A percentile compares a stretch with the other conserved stretches of the same genome.
These are phyloP conservation scores for Candida morakotiae DNA, from an alignment of 805 yeast species.

Conservation along the genomic window DNA sequence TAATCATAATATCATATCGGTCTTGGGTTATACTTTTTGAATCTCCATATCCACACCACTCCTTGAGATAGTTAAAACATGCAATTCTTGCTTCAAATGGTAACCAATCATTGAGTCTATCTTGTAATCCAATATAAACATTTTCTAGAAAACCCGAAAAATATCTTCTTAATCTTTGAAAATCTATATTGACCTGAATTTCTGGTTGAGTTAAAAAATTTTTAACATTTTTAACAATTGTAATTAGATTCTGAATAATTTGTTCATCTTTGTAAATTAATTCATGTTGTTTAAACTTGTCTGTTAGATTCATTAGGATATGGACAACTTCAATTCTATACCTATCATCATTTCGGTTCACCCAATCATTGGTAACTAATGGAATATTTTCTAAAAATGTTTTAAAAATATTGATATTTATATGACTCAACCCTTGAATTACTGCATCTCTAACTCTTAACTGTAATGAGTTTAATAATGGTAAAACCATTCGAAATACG, in stretches of 20 bases:
- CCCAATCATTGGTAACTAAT: slow-evolving; percentile 48
- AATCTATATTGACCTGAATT: slow-evolving; percentile 63
- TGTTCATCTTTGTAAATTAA: slow-evolving; percentile 59
- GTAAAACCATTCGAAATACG: slow-evolving; percentile 82
- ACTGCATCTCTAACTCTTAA: slow-evolving; percentile 76
- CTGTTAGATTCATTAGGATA: slow-evolving; percentile 63
- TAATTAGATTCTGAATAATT: slow-evolving; percentile 60
- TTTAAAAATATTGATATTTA: slow-evolving; percentile 83
- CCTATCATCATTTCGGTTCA: slow-evolving; percentile 39
- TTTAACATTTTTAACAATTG: slow-evolving; percentile 60
- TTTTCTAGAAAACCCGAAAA: slow-evolving; percentile 80
- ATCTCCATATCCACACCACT: slow-evolving; percentile 93
- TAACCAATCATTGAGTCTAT: slow-evolving; percentile 50
- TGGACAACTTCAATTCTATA: slow-evolving; percentile 76
- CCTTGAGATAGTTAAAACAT: slow-evolving; percentile 77
- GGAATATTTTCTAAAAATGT: slow-evolving; percentile 77
- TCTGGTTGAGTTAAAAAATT: slow-evolving; percentile 50
- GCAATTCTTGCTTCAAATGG: slow-evolving; percentile 84
- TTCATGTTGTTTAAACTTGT: slow-evolving; percentile 42
- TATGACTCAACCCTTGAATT: slow-evolving; percentile 82
- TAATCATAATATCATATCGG: slow-evolving; percentile 58
- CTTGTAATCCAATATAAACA: slow-evolving; percentile 54
- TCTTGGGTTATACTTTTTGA: slow-evolving; percentile 56
- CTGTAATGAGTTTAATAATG: slow-evolving; percentile 69
- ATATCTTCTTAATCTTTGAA: slow-evolving; percentile 73